These are phyloP conservation scores for Monilinia vaccinii-corymbosi DNA, from an alignment of 2,329 filamentous ascomycete species.

Conservation along the genomic window DNA sequence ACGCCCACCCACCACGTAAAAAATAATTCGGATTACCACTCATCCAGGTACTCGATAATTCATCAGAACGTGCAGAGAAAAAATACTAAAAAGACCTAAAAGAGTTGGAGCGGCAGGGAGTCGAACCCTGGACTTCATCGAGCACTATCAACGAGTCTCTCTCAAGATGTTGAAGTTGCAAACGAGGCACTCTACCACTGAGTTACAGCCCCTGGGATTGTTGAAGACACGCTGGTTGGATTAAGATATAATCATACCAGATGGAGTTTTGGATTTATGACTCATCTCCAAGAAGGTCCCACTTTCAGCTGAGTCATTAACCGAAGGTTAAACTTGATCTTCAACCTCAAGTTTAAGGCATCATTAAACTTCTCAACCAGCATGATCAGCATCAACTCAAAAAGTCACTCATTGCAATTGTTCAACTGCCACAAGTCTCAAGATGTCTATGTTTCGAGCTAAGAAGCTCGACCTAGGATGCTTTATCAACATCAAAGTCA, in stretches of 20 bases:
- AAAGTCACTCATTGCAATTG: background rate
- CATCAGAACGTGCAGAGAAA: background rate
- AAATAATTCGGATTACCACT: too few species aligned
- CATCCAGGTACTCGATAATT: too few species aligned
- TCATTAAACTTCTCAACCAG: background rate
- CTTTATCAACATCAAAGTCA: conserved; percentile 75
- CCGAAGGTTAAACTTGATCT: background rate
- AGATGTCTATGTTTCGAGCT: conserved; percentile 76
- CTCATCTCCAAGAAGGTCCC: too few species aligned
- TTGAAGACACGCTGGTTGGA: too few species aligned
- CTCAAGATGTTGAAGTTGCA: too few species aligned
- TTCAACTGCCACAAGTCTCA: conserved; percentile 27
- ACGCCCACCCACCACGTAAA: too few species aligned
- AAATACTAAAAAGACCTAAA: background rate
- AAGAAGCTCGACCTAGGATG: conserved; percentile 86
- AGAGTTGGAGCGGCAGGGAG: background rate
- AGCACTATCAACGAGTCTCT: background rate
- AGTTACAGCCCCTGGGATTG: too few species aligned
- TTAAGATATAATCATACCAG: too few species aligned
- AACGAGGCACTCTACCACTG: too few species aligned
- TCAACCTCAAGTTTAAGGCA: background rate
- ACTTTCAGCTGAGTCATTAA: too few species aligned
- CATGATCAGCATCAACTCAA: background rate
- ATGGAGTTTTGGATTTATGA: too few species aligned
- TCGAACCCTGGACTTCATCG: conserved; percentile 1